A percentile compares a stretch with the other conserved stretches of the same genome.
Evolutionary conservation across 2,329 filamentous ascomycete species (phyloP).

Genomic region (Albophoma yamanashiensis): DNA sequence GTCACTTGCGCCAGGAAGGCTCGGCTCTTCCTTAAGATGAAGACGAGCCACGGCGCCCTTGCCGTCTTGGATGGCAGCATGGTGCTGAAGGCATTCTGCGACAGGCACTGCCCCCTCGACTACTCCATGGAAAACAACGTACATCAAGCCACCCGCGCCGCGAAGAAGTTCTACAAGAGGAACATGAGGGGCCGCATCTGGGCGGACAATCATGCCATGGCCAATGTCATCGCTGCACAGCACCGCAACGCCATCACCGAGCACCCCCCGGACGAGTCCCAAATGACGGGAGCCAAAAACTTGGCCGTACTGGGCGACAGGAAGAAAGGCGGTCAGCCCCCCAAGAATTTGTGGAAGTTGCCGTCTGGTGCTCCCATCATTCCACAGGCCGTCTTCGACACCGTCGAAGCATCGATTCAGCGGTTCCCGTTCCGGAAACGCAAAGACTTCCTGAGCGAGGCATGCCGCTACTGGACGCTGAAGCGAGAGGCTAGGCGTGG

Average conservation of each 20-base stretch:
- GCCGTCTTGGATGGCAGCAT: conserved; percentile 70
- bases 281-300: conserved; percentile 74
- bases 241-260: conserved; percentile 54
- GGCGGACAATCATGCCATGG: conserved; percentile 82
- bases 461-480: conserved; percentile 94
- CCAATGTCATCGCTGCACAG: conserved; percentile 67
- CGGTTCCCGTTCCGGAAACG: conserved; percentile 73
- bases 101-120: conserved; percentile 85
- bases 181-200: conserved; percentile 84
- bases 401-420: conserved; percentile 72
- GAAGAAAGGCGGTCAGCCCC: conserved; percentile 48
- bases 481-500: conserved; percentile 90
- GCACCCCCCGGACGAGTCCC: conserved; percentile 69
- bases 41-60: conserved; percentile 71
- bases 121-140: conserved; percentile 83
- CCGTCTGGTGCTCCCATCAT: conserved; percentile 93
- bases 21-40: conserved; percentile 90
- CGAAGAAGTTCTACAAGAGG: conserved; percentile 80
- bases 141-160: conserved; percentile 66
- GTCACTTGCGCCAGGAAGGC: conserved; percentile 89
- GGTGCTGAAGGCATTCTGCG: conserved; percentile 87
- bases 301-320: conserved; percentile 66
- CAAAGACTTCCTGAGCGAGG: conserved; percentile 86
- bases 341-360: conserved; percentile 62
- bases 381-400: conserved; percentile 76